Evolutionary conservation across 345 rosid genomes (phyloP).

Genomic region (Litchi chinensis): DNA sequence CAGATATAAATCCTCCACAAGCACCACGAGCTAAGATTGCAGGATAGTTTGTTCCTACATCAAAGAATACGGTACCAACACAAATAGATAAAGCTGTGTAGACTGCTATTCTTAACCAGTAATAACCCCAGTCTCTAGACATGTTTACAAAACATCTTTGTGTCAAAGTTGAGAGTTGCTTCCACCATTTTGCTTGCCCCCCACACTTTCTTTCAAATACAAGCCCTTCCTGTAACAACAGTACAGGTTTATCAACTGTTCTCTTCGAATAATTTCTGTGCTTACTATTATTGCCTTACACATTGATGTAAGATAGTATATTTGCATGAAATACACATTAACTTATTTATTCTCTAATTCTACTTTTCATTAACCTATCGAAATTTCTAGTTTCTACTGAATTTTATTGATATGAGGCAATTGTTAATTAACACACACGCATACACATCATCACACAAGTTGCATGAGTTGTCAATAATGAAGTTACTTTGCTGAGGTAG

Average conservation of each 20-base stretch:
- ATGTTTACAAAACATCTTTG: conserved; percentile 46
- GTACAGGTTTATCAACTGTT: not conserved
- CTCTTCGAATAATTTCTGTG: not conserved
- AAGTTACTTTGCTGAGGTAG: not conserved
- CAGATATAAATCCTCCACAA: conserved; percentile 47
- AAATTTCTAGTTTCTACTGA: not conserved
- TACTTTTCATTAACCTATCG: not conserved
- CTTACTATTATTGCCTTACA: not conserved
- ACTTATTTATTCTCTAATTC: not conserved
- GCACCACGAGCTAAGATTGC: conserved; percentile 53
- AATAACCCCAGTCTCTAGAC: conserved; percentile 57
- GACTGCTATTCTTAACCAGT: conserved; percentile 51
- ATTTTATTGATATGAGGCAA: not conserved
- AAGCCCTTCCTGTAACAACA: conserved; percentile 48
- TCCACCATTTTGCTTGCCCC: conserved; percentile 44
- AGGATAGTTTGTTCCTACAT: conserved; percentile 39
- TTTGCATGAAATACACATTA: not conserved
- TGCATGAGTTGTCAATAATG: not conserved
- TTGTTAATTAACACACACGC: not conserved
- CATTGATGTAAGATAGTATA: not conserved
- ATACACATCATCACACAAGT: not conserved
- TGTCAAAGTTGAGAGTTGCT: conserved; percentile 46
- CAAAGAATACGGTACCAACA: conserved; percentile 45
- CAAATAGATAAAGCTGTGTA: conserved; percentile 42
- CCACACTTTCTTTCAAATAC: conserved; percentile 17